Percentiles rank a stretch among this genome's conserved stretches.
Evolutionary conservation across 352 stramenopile genomes (phyloP).

Genomic region (Phytopythium boreale): DNA sequence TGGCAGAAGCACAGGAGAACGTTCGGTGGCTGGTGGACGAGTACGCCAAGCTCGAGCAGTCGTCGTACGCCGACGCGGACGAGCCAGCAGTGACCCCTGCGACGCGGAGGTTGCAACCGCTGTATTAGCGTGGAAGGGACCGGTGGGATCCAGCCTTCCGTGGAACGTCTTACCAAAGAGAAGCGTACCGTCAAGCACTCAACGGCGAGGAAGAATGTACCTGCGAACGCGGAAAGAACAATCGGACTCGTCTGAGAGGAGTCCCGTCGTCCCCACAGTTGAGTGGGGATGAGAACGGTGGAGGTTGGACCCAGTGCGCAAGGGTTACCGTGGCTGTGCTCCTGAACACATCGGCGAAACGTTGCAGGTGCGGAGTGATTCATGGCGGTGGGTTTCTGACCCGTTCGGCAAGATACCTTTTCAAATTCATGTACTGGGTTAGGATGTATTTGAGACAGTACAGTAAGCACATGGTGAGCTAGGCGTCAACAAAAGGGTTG

Average conservation of each 20-base stretch:
- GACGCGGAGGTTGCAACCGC: conserved; percentile 34
- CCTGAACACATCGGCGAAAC: not conserved
- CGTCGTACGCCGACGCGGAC: conserved; percentile 14
- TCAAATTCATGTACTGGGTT: not conserved
- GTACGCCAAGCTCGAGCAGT: conserved; percentile 57
- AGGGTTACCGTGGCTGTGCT: too few species aligned
- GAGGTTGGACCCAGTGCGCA: too few species aligned
- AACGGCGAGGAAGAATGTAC: not conserved
- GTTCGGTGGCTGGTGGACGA: conserved; percentile 56
- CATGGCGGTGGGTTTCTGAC: not conserved
- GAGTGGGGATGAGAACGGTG: too few species aligned
- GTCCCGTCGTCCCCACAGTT: too few species aligned
- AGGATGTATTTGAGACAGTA: not conserved
- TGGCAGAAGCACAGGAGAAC: conserved; percentile 62
- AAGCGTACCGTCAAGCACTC: not conserved
- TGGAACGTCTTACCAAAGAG: not conserved
- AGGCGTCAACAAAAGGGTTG: too few species aligned
- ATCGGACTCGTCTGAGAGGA: not conserved
- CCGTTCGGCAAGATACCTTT: too few species aligned
- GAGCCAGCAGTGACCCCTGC: conserved; percentile 9
- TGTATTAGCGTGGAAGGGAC: conserved; percentile 17
- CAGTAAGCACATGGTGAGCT: not conserved
- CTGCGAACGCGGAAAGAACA: not conserved
- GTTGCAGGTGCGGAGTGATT: not conserved
- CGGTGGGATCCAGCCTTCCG: not conserved